Evolutionary conservation across 2,329 filamentous ascomycete genomes (phyloP).

Genomic region (Cercospora sp.): DNA sequence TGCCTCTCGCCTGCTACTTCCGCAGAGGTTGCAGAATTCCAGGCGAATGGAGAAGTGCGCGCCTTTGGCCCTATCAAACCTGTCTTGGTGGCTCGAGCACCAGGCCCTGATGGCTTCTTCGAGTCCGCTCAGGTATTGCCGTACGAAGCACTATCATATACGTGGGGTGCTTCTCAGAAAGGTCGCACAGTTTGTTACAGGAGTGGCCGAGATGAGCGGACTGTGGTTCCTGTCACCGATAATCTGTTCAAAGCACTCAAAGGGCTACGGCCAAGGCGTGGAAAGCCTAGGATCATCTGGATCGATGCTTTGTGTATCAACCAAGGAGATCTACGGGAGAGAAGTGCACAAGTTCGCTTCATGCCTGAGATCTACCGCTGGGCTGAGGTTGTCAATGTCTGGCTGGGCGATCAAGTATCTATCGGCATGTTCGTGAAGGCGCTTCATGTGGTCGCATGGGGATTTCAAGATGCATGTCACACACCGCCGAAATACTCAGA

Average conservation of each 20-base stretch:
- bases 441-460: background rate
- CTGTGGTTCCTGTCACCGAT: background rate
- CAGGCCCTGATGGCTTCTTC: background rate
- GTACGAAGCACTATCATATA: background rate
- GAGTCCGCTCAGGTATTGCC: background rate
- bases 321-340: background rate
- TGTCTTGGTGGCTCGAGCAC: background rate
- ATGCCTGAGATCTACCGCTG: background rate
- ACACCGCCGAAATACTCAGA: background rate
- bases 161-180: background rate
- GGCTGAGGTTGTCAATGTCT: background rate
- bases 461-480: background rate
- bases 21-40: background rate
- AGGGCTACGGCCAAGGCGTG: background rate
- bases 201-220: background rate
- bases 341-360: background rate
- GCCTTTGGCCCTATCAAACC: background rate
- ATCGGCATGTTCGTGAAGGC: background rate
- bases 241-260: slow-evolving; percentile 1
- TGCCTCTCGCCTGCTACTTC: background rate
- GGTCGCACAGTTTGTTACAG: background rate
- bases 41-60: background rate
- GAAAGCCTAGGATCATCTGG: background rate
- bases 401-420: background rate
- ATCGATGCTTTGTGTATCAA: slow-evolving; percentile 1